Conservation (phyloP, 768 basidiomycete genomes). For the Auriscalpium vulgare region DNA sequence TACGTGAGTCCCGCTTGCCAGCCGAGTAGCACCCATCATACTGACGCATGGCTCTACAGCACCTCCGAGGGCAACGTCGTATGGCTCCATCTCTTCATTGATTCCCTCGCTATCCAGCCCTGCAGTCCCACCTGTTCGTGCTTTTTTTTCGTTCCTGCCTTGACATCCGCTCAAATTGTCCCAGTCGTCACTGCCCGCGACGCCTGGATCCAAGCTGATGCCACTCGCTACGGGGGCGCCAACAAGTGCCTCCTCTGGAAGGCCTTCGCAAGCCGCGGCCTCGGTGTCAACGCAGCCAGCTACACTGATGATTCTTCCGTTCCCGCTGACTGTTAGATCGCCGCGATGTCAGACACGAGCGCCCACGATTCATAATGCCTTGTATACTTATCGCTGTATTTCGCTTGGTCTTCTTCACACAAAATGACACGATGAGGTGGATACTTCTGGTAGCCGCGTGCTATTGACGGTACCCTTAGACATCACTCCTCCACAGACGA, state of each 20-base stretch:
- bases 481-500: no score
- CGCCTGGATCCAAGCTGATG: constrained; percentile 46
- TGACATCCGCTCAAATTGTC: neutral
- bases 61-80: constrained; percentile 39
- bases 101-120: constrained; percentile 38
- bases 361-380: no score
- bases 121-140: constrained; percentile 41
- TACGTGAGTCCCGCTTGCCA: constrained; percentile 5
- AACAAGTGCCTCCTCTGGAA: constrained; percentile 38
- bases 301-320: constrained; percentile 22
- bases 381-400: no score
- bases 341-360: no score
- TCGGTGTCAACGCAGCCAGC: constrained; percentile 26
- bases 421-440: no score
- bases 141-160: no score
- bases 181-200: constrained; percentile 38
- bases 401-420: no score
- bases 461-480: no score
- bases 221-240: constrained; percentile 35
- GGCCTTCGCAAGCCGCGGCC: constrained; percentile 42
- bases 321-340: constrained; percentile 21
- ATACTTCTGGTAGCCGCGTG: no score
- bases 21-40: neutral
- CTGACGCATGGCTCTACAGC: neutral
- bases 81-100: constrained; percentile 43